Evolutionary conservation across 202 grass and related monocot species (phyloP).

Genomic region (Zoysia matrella): DNA sequence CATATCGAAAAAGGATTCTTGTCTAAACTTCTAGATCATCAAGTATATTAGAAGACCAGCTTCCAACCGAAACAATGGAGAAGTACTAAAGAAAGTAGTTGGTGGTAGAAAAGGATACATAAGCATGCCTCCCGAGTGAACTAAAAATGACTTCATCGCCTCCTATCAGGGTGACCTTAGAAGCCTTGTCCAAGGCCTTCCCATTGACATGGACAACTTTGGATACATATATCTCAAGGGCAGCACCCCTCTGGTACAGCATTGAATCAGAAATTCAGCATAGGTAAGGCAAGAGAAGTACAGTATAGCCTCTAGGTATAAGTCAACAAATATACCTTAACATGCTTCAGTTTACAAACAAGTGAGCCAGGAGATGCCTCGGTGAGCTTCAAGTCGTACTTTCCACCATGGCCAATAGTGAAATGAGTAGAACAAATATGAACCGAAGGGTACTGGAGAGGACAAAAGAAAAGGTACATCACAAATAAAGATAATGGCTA

Average conservation of each 20-base stretch:
- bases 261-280: constrained; percentile 26
- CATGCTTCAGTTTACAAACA: constrained; percentile 80
- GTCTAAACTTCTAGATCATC: constrained; percentile 15
- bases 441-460: constrained; percentile 76
- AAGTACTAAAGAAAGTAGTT: constrained; percentile 19
- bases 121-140: constrained; percentile 74
- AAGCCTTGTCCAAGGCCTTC: constrained; percentile 77
- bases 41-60: not conserved
- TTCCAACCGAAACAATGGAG: constrained; percentile 10
- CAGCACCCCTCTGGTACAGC: constrained; percentile 56
- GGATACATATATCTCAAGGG: constrained; percentile 74
- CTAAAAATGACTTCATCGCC: constrained; percentile 93
- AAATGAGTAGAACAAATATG: constrained; percentile 70
- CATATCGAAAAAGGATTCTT: constrained; percentile 15
- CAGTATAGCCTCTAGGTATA: not conserved
- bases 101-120: constrained; percentile 73
- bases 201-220: constrained; percentile 91
- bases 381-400: constrained; percentile 73
- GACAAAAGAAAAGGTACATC: constrained; percentile 40
- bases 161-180: constrained; percentile 66
- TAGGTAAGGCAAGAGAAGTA: constrained; percentile 17
- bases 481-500: constrained; percentile 15
- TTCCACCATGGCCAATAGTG: constrained; percentile 80
- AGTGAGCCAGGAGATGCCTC: constrained; percentile 62
- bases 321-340: constrained; percentile 59